A percentile compares a stretch with the other conserved stretches of the same genome.
phyloP scores from a whole-genome alignment of 768 basidiomycete genomes.

The Xerocomellus amylosporus region DNA sequence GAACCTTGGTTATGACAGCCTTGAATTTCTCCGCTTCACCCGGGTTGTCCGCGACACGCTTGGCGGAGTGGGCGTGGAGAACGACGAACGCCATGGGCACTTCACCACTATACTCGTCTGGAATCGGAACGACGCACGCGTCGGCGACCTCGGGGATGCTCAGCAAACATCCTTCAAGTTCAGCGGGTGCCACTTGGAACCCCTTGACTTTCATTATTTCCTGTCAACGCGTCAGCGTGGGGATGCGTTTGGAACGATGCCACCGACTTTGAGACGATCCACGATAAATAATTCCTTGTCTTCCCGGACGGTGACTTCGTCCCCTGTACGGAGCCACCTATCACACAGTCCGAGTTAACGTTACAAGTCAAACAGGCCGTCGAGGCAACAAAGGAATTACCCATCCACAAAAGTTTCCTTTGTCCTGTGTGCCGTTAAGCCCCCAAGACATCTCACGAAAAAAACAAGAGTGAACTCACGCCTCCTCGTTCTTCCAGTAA shows the following conservation, averaged over 20 bases:
- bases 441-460: not conserved
- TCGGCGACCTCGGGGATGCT: slow-evolving; percentile 58
- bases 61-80: slow-evolving; percentile 41
- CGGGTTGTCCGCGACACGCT: slow-evolving; percentile 32
- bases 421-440: slow-evolving; percentile 41
- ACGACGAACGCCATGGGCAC: slow-evolving; percentile 69
- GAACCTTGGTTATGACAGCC: slow-evolving; percentile 48
- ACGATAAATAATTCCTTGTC: slow-evolving; percentile 58
- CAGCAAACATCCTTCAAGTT: slow-evolving; percentile 65
- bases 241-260: not conserved
- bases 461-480: slow-evolving; percentile 42
- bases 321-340: slow-evolving; percentile 70
- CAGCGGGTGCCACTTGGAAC: slow-evolving; percentile 74
- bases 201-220: slow-evolving; percentile 70
- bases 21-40: slow-evolving; percentile 37
- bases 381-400: slow-evolving; percentile 32
- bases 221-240: slow-evolving; percentile 29
- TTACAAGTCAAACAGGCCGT: not conserved
- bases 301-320: slow-evolving; percentile 54
- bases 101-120: slow-evolving; percentile 71
- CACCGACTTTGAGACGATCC: slow-evolving; percentile 58
- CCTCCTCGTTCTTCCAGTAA: slow-evolving; percentile 55
- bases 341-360: not conserved
- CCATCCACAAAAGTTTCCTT: slow-evolving; percentile 67
- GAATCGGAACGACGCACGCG: slow-evolving; percentile 61